Evolutionary conservation across 1,139 yeast genomes (phyloP).

Genomic region (Groenewaldozyma sp.): DNA sequence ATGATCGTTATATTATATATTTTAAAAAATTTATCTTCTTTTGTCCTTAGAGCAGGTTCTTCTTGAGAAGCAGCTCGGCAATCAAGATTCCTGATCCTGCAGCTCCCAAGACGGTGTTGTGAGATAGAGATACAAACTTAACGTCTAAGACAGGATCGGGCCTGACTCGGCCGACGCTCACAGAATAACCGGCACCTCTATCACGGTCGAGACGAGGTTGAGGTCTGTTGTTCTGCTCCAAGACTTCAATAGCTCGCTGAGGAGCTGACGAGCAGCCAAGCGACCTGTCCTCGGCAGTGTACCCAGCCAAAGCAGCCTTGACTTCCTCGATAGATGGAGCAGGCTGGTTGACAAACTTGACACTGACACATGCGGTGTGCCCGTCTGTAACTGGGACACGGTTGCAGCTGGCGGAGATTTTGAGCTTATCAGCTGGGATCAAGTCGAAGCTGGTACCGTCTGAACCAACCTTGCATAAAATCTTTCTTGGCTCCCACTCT

Average conservation of each 20-base stretch:
- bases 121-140: constrained; percentile 94
- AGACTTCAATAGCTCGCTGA: constrained; percentile 77
- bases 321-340: constrained; percentile 80
- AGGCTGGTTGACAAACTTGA: constrained; percentile 72
- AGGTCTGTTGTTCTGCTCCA: constrained; percentile 89
- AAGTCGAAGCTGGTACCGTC: constrained; percentile 43
- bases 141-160: constrained; percentile 86
- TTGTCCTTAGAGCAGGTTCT: constrained; percentile 49
- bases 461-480: constrained; percentile 59
- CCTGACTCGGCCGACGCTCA: constrained; percentile 90
- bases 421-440: constrained; percentile 60
- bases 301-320: constrained; percentile 58
- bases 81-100: constrained; percentile 98
- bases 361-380: constrained; percentile 89
- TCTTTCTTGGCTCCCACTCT: constrained; percentile 97
- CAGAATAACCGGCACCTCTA: constrained; percentile 91
- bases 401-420: constrained; percentile 92
- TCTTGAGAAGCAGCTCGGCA: constrained; percentile 80
- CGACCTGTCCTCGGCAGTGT: constrained; percentile 73
- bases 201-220: constrained; percentile 97
- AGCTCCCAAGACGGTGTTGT: constrained; percentile 91
- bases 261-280: constrained; percentile 91
- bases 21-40: constrained; percentile 1
- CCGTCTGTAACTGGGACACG: constrained; percentile 97
- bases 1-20: no score